Base-by-base conservation (phyloP, 306 rosid species). In the Rosa multiflora region DNA sequence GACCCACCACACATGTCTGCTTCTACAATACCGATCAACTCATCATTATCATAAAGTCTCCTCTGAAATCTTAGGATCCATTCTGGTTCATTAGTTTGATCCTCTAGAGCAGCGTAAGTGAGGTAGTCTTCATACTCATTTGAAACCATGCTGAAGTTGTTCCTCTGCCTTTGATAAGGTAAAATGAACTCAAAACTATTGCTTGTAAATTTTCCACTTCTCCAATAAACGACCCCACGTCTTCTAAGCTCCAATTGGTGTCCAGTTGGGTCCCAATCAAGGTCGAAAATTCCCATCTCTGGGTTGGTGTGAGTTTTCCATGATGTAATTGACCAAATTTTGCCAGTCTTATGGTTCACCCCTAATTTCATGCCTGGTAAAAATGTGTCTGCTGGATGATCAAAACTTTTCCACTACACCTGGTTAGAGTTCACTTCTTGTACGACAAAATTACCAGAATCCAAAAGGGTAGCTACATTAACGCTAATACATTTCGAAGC, bases 291-390 rank as follows among this genome's bases (percentile, higher is more conserved):
- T 53, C 76, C 80, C 40, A 39, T 12, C 2, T 20, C 29, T 49
- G 80, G 66, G 32, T 37, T 40, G 43, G 43, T 40, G 46, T 46
- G 3, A 18, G 10, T 21, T 29, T 10, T 21, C 87, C 88, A 85
- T 0, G 88, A 87, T 61, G 70, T 75, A 1, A 87, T 40, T 53
- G 76, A 72, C 72, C 88, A 73, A 82, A 82, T 35, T 61, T 83
- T 67, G 7, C 87, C 82, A 68, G 83, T 80, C 75, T 61, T 83
- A 0, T 78, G 73, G 82, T 85, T 58, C 71, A 87, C 46, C 51
- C 90, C 87, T 15, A 87, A 79, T 39, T 85, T 85, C 87, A 80
- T 85, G 67, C 51, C 64, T 5, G 80, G 67, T 8, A 77, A n/a
- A 20, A 77, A n/a, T 0, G 74, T 67, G 74, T 67, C 35, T 32